Evolutionary conservation across 192 early-diverging fungal species (phyloP).

Genomic region (Coemansia interrupta): DNA sequence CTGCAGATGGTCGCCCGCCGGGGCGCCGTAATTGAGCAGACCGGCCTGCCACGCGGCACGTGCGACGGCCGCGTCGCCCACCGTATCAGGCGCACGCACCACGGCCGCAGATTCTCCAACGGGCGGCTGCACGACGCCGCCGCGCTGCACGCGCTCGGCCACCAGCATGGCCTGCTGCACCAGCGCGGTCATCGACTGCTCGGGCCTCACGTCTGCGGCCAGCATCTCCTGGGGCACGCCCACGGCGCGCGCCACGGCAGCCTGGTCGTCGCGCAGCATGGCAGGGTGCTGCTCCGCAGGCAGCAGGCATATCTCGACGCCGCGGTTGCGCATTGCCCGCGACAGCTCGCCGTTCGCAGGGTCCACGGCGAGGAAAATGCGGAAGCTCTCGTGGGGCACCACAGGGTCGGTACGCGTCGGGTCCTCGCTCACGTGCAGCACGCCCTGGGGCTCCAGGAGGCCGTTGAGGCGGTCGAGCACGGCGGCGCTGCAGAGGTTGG

Average conservation of each 20-base stretch:
- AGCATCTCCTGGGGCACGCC: slow-evolving; percentile 8
- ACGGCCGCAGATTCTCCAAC: not conserved
- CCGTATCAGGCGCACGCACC: slow-evolving; percentile 14
- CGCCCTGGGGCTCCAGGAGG: slow-evolving; percentile 84
- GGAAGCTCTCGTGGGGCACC: slow-evolving; percentile 81
- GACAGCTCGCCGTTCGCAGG: slow-evolving; percentile 90
- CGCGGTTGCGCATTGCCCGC: slow-evolving; percentile 96
- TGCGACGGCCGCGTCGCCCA: slow-evolving; percentile 4
- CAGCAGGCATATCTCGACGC: slow-evolving; percentile 76
- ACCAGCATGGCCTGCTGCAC: slow-evolving; percentile 34
- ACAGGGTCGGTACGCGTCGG: slow-evolving; percentile 61
- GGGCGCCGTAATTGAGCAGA: too few species aligned
- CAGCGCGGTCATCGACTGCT: slow-evolving; percentile 11
- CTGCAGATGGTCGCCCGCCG: too few species aligned
- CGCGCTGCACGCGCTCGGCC: slow-evolving; percentile 43
- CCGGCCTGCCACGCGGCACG: slow-evolving; percentile 35
- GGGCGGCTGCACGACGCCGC: slow-evolving; percentile 6
- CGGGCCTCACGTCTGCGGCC: not conserved
- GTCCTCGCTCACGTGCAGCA: slow-evolving; percentile 86
- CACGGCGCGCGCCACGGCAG: slow-evolving; percentile 10
- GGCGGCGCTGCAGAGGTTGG: slow-evolving; percentile 90
- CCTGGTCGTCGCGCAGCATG: slow-evolving; percentile 10
- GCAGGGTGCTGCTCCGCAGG: too few species aligned
- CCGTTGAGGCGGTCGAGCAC: slow-evolving; percentile 95
- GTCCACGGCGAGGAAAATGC: slow-evolving; percentile 95